phyloP scores from a whole-genome alignment of 2,329 filamentous ascomycete species.

The Epichloe gansuensis region DNA sequence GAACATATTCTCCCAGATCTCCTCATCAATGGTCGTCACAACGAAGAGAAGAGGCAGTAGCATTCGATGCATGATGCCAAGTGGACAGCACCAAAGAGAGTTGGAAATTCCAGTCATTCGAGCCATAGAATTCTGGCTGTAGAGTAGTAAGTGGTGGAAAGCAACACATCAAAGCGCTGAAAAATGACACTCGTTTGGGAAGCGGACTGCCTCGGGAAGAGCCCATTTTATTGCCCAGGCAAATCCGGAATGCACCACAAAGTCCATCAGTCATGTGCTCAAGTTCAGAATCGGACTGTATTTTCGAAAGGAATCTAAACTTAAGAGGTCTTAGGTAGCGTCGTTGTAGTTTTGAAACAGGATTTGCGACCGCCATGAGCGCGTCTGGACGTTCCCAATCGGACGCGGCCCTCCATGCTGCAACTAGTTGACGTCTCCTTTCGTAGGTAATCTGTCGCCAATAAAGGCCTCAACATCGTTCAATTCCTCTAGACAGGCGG shows the following conservation, averaged over 20 bases:
- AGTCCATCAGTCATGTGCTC: not conserved
- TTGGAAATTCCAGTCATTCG: too few species aligned
- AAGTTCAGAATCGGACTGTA: not conserved
- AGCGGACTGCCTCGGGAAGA: not conserved
- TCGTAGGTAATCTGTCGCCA: slow-evolving; percentile 30
- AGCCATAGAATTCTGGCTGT: too few species aligned
- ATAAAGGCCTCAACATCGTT: slow-evolving; percentile 62
- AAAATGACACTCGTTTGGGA: not conserved
- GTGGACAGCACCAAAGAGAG: too few species aligned
- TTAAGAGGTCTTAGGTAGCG: not conserved
- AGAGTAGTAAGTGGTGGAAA: too few species aligned
- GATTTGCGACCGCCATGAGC: too few species aligned
- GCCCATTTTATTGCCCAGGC: not conserved
- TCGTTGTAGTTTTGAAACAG: not conserved
- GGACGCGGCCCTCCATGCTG: not conserved
- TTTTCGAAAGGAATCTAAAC: not conserved
- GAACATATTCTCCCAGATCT: too few species aligned
- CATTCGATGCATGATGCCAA: too few species aligned
- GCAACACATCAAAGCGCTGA: not conserved
- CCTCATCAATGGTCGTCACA: too few species aligned
- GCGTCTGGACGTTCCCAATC: not conserved
- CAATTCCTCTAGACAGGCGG: slow-evolving; percentile 65
- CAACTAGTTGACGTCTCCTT: slow-evolving; percentile 4
- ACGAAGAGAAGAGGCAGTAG: too few species aligned
- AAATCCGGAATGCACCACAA: not conserved